Conservation (phyloP, 1,139 yeast genomes). For the Zygosaccharomyces pseudobailii region DNA sequence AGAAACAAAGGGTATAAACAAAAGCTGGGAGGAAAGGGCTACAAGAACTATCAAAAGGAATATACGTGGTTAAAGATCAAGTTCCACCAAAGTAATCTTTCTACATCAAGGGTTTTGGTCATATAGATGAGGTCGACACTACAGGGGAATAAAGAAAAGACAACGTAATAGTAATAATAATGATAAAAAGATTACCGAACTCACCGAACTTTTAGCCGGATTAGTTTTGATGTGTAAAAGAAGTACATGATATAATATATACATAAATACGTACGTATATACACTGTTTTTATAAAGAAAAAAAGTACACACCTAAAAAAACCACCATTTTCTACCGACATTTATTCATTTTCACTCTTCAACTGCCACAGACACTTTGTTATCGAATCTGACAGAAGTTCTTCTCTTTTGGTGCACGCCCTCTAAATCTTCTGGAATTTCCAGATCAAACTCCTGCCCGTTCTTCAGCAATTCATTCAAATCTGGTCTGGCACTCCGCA, state of each 20-base stretch:
- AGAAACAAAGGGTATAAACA: conserved; percentile 30
- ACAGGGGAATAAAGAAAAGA: not conserved
- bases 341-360: conserved; percentile 24
- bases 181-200: not conserved
- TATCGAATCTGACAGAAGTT: conserved; percentile 71
- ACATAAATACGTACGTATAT: not conserved
- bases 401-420: conserved; percentile 41
- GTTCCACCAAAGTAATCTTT: no score
- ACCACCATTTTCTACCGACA: not conserved
- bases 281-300: not conserved
- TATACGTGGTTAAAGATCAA: not conserved
- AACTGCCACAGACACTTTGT: conserved; percentile 48
- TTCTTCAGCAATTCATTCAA: conserved; percentile 47
- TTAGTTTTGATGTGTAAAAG: conserved; percentile 1
- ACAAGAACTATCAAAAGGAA: not conserved
- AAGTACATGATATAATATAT: not conserved
- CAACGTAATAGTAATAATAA: not conserved
- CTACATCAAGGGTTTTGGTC: not conserved
- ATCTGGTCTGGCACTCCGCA: conserved; percentile 37
- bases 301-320: not conserved
- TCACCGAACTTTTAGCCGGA: not conserved
- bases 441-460: conserved; percentile 47
- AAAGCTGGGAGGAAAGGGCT: not conserved
- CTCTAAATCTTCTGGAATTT: conserved; percentile 39
- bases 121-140: not conserved